Evolutionary conservation across 78 protist genomes (phyloP).

Genomic region (Dictyostelium brefeldianum): DNA sequence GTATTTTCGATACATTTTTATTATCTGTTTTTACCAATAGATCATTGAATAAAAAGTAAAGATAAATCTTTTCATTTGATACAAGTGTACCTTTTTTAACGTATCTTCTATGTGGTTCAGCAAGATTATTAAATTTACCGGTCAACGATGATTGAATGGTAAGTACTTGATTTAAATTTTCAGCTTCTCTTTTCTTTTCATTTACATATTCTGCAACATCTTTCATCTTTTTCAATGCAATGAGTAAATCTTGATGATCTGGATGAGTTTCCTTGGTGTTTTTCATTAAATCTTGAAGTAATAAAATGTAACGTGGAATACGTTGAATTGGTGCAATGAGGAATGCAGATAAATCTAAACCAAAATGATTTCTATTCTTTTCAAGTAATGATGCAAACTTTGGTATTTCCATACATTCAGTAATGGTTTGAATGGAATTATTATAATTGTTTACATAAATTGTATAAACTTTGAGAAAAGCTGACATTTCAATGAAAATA

Average conservation of each 20-base stretch:
- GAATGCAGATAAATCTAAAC: slow-evolving; percentile 70
- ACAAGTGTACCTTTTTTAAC: slow-evolving; percentile 63
- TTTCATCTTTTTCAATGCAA: slow-evolving; percentile 84
- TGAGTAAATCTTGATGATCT: slow-evolving; percentile 66
- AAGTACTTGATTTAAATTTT: slow-evolving; percentile 84
- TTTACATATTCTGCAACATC: slow-evolving; percentile 85
- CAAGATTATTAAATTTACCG: slow-evolving; percentile 77
- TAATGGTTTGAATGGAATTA: slow-evolving; percentile 48
- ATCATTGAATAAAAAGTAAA: slow-evolving; percentile 79
- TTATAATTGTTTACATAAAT: slow-evolving; percentile 83
- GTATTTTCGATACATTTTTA: slow-evolving; percentile 33
- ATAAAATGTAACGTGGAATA: slow-evolving; percentile 58
- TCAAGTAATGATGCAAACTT: slow-evolving; percentile 72
- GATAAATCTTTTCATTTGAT: slow-evolving; percentile 36
- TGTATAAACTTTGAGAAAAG: slow-evolving; percentile 79
- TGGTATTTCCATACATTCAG: slow-evolving; percentile 48
- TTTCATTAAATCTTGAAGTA: slow-evolving; percentile 72
- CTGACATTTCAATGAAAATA: slow-evolving; percentile 53
- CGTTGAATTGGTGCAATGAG: slow-evolving; percentile 85
- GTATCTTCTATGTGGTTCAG: slow-evolving; percentile 87
- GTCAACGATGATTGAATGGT: slow-evolving; percentile 46
- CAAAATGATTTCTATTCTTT: slow-evolving; percentile 1
- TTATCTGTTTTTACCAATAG: slow-evolving; percentile 68
- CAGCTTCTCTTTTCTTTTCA: slow-evolving; percentile 87
- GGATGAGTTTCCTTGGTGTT: slow-evolving; percentile 60